Base-by-base conservation (phyloP, 805 yeast species). In the Priceomyces haplophilus region DNA sequence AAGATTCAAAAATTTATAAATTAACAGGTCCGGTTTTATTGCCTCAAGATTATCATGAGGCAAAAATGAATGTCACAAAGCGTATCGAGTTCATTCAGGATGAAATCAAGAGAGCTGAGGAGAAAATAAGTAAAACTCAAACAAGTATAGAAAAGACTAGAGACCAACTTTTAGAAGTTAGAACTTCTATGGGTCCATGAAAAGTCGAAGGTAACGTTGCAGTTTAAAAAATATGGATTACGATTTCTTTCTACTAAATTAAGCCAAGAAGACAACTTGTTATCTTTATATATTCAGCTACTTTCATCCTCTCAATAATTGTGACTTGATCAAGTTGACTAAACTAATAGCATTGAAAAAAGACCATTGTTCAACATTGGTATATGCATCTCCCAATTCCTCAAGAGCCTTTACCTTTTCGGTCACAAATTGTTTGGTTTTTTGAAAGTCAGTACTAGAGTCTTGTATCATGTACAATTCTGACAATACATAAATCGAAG, bases 1-100 rank as follows among this genome's bases (percentile, higher is more conserved):
- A 80, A 27, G 85, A 79, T 30, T 75, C 95, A 12, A 86, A 85
- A 53, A 81, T 93, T 19, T 93, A 79, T 68, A 93, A 93, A 64
- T 74, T 90, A 50, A 85, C 91, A 19, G 99, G 99, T 1, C 95
- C 96, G 5, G 89, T 91, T 3, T 72, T 93, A 46, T 72, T 95
- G 47, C 97, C 97, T 2, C 97, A 91, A 56, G 96, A 89, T 42
- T 77, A 78, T 46, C 61, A 61, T 8, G 98, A 93, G 63, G 96
- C 99, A 17, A 79, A 79, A 50, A 52, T 78, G 55, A 91, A 91
- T 56, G 97, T 93, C 27, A 79, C 75, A 27, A 95, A 91, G 59
- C 83, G 99, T 65, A 73, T 93, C 34, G 97, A 89, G 59, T 95
- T 87, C 55, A 93, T 93, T 37, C 72, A 78, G 48, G 72, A 71